Base-by-base conservation (phyloP, 371 early-diverging fungal genomes). In the Mortierella sp. region DNA sequence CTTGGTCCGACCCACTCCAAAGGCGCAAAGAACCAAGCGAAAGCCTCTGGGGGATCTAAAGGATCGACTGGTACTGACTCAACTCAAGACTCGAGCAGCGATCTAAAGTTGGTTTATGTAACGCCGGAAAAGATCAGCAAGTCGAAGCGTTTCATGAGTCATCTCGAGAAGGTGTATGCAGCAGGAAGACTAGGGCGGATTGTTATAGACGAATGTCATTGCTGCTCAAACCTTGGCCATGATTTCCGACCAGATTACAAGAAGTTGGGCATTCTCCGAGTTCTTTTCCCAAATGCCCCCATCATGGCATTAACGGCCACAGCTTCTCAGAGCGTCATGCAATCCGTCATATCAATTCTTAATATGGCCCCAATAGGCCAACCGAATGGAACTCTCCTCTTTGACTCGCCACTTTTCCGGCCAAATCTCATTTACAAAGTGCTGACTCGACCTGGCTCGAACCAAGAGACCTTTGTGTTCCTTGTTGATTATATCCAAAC, bases 281-380 rank as follows among this genome's bases (percentile, higher is more conserved):
- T 74, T 41, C 63, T 89, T 21, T 94, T 93, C 68, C 90, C 91
- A 7, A 85, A 87, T 5, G 89, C 92, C 0, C 95, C 95, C 2
- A 90, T 97, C 65, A 93, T 96, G 86, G 97, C 96, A 9, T 84
- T 97, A 32, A 96, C 97, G 21, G 97, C 97, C 0, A 97, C 97
- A 3, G 95, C 96, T 36, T 93, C 96, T 16, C 88, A 89, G 69
- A 86, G 86, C 36, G 90, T 92, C 9, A 88, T 92, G 77, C 84
- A 89, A 61, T 90, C 89, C 74, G 92, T 93, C 6, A 77, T 92
- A 70, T 68, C 77, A 48, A 93, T 92, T 13, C 84, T 94, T 19
- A 87, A 88, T 24, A 76, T 93, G 72, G 68, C 73, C 15, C 87
- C 89, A 2, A 83, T 86, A 3, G 82, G 86, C 9, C 71, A 69